A percentile compares a stretch with the other conserved stretches of the same genome.
phyloP scores from a whole-genome alignment of 768 basidiomycete species.

The Hydnomerulius pinastri region DNA sequence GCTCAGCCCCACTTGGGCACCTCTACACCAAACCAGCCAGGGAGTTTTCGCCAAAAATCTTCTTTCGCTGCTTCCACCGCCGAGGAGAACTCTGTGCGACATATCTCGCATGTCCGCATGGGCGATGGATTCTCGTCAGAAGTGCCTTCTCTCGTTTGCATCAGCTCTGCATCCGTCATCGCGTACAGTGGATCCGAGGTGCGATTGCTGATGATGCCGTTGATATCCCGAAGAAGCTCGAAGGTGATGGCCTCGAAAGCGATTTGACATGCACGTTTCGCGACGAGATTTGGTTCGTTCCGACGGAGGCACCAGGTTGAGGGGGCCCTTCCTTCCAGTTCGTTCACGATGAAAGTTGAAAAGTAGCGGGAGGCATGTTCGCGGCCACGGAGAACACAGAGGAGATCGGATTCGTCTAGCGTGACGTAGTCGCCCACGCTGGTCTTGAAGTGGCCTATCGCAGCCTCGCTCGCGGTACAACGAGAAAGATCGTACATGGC shows the following conservation, averaged over 20 bases:
- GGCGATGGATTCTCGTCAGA: conserved; percentile 43
- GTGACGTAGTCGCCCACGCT: conserved; percentile 40
- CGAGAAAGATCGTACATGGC: conserved; percentile 84
- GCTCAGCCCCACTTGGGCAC: conserved; percentile 39
- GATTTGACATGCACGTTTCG: conserved; percentile 61
- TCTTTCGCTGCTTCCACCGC: conserved; percentile 60
- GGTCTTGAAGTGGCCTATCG: conserved; percentile 48
- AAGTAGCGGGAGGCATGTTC: conserved; percentile 74
- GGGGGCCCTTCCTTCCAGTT: conserved; percentile 65
- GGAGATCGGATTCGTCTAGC: conserved; percentile 52
- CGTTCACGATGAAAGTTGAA: conserved; percentile 74
- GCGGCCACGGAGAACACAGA: conserved; percentile 64
- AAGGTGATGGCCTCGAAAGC: conserved; percentile 77
- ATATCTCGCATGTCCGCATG: conserved; percentile 65
- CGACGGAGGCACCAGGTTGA: conserved; percentile 50
- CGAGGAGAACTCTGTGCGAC: conserved; percentile 61
- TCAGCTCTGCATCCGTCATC: conserved; percentile 64
- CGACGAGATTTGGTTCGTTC: conserved; percentile 45
- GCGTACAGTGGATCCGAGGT: conserved; percentile 72
- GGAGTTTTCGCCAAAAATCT: conserved; percentile 66
- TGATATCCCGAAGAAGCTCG: conserved; percentile 72
- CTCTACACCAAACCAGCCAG: conserved; percentile 65
- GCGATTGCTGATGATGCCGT: conserved; percentile 64
- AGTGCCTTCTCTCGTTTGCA: conserved; percentile 58
- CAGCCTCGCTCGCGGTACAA: conserved; percentile 60